Base-by-base conservation (phyloP, 2,329 filamentous ascomycete species). In the Alternaria infectoria region DNA sequence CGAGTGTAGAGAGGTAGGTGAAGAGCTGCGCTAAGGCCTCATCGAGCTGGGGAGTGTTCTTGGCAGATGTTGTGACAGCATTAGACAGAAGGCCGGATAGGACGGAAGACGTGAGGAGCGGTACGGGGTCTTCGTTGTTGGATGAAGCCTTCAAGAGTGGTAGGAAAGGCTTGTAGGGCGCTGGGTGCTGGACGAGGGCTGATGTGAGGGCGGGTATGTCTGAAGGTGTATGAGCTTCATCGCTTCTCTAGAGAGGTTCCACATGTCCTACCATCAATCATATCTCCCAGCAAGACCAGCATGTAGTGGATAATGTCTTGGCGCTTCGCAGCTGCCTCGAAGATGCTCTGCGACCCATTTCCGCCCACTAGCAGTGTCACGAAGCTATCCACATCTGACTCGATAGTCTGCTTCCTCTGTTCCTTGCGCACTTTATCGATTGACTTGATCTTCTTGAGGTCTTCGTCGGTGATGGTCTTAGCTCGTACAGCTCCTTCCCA, bases 351-450 rank as follows among this genome's bases (percentile, higher is more conserved):
- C 65, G 87, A 87, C 62, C 85, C 83, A 57, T 83, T 80, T 62
- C 84, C 84, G 54, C 96, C 95, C 25, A 96, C 86, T 72, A 99
- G 90, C 68, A 99, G 85, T 68, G 87, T 84, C 63, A 90, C 88
- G 82, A 97, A 99, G 69, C 90, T 92, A 72, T 90, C 86, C 23
- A 95, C 83, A 81, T 97, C 92, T 59, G 82, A 83, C 79, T 97
- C 92, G 66, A 98, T 90, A 17, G 90, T 91, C 77, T 95, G 89
- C 78, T 90, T 91, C 77, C 94, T 89, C 82, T 93, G 91, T 72
- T 98, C 96, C 81, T 93, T 96, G 81, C 93, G 92, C 70, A 96
- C 92, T 83, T 97, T 98, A 81, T 98, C 96, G 73, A 98, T 93
- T 65, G 94, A 93, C 81, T 94, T 94, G 83, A 99, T 97, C 86